A percentile compares a stretch with the other conserved stretches of the same genome.
Evolutionary conservation across 202 grass and related monocot genomes (phyloP).

Genomic region (Bolboschoenoplectus hybrid): DNA sequence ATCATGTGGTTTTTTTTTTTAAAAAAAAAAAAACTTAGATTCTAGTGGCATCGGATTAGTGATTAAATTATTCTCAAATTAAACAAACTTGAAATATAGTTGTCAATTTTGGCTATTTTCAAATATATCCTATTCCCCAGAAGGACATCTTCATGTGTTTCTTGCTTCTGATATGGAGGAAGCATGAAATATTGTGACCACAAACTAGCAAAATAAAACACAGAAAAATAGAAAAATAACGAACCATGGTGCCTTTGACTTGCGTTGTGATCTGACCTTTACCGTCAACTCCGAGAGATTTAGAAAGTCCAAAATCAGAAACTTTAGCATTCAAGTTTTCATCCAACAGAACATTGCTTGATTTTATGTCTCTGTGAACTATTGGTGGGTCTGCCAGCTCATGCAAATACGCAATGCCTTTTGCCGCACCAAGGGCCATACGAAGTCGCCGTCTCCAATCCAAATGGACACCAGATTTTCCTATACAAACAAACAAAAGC

Average conservation of each 20-base stretch:
- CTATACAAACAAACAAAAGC: slow-evolving; percentile 34
- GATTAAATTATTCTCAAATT: background rate
- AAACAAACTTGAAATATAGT: background rate
- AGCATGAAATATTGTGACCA: slow-evolving; percentile 21
- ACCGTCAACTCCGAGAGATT: slow-evolving; percentile 48
- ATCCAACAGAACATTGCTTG: slow-evolving; percentile 81
- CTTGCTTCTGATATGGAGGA: background rate
- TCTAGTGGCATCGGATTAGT: background rate
- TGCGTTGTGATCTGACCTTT: slow-evolving; percentile 53
- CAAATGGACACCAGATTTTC: slow-evolving; percentile 65
- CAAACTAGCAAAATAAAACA: background rate
- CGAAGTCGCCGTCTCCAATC: slow-evolving; percentile 68
- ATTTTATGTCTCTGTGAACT: slow-evolving; percentile 84
- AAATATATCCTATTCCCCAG: background rate
- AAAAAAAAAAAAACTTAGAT: background rate
- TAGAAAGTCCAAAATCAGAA: slow-evolving; percentile 81
- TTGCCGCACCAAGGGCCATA: slow-evolving; percentile 60
- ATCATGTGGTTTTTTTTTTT: background rate
- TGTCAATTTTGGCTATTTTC: background rate
- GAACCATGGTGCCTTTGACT: slow-evolving; percentile 86
- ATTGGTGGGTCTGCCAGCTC: slow-evolving; percentile 81
- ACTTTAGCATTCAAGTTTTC: slow-evolving; percentile 75
- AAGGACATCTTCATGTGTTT: background rate
- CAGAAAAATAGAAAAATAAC: slow-evolving; percentile 25
- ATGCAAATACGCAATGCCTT: slow-evolving; percentile 72